These are phyloP conservation scores for Luffa aegyptiaca DNA, from an alignment of 306 rosid genomes.

Conservation along the genomic window DNA sequence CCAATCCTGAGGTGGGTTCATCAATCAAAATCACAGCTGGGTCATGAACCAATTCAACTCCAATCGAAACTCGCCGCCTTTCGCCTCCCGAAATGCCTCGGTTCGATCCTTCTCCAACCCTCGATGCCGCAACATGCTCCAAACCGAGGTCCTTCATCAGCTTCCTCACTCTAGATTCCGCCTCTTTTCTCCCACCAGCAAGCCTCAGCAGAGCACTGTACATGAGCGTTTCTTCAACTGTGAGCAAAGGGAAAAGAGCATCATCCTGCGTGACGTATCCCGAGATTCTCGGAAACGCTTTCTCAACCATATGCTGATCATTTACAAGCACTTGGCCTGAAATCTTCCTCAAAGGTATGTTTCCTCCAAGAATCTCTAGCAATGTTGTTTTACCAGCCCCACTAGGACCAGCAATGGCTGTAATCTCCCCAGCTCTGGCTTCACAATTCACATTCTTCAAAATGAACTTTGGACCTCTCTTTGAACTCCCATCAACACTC, in stretches of 20 bases:
- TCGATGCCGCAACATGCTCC: constrained; percentile 63
- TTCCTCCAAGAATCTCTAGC: constrained; percentile 82
- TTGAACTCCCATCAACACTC: constrained; percentile 32
- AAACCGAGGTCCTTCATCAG: constrained; percentile 77
- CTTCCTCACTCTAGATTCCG: constrained; percentile 46
- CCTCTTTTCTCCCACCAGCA: constrained; percentile 38
- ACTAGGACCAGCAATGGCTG: constrained; percentile 97
- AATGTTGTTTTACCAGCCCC: constrained; percentile 97
- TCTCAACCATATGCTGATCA: constrained; percentile 37
- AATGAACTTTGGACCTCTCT: constrained; percentile 34
- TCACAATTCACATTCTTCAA: constrained; percentile 71
- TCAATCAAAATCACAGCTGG: constrained; percentile 82
- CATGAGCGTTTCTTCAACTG: constrained; percentile 84
- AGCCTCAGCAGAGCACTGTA: constrained; percentile 80
- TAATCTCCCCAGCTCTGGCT: constrained; percentile 67
- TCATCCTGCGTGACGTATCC: constrained; percentile 86
- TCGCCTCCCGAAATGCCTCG: constrained; percentile 78
- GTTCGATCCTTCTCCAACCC: constrained; percentile 54
- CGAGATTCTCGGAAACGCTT: constrained; percentile 41
- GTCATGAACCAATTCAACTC: constrained; percentile 87
- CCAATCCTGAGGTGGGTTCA: constrained; percentile 96
- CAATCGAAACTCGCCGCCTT: constrained; percentile 85
- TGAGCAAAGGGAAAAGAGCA: constrained; percentile 69
- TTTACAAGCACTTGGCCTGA: constrained; percentile 73
- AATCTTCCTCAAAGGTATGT: constrained; percentile 31